phyloP scores from a whole-genome alignment of 2,329 filamentous ascomycete genomes.

The Malbranchea zuffiana region DNA sequence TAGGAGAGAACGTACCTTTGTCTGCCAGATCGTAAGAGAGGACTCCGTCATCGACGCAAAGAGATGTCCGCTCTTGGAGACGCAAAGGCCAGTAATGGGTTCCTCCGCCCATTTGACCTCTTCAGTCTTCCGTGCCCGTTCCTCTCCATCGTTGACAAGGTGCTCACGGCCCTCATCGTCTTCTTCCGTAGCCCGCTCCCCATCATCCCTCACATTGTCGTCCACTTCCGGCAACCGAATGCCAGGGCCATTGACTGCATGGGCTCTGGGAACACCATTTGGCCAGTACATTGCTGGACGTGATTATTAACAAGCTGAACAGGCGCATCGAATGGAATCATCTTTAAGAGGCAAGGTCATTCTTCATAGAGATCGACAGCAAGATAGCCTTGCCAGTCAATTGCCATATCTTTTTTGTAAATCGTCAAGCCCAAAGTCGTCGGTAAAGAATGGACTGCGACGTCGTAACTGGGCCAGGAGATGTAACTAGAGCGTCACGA shows the following conservation, averaged over 20 bases:
- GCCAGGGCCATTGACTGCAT: constrained; percentile 37
- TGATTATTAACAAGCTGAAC: constrained; percentile 19
- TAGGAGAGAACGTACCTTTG: constrained; percentile 50
- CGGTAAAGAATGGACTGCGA: no score
- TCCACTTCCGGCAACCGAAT: constrained; percentile 23
- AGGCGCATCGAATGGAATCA: constrained; percentile 27
- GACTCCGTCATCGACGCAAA: constrained; percentile 82
- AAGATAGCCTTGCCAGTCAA: no score
- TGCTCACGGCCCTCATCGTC: constrained; percentile 12
- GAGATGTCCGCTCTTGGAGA: constrained; percentile 67
- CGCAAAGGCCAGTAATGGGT: constrained; percentile 60
- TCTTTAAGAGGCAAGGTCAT: constrained; percentile 21
- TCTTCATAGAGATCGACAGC: constrained; percentile 19
- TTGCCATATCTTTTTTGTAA: no score
- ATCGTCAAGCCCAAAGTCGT: no score
- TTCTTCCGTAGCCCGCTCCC: constrained; percentile 49
- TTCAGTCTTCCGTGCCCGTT: constrained; percentile 21
- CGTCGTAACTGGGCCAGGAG: no score
- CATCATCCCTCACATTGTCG: constrained; percentile 17
- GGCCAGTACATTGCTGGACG: constrained; percentile 40
- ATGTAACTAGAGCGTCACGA: no score
- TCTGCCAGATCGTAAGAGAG: constrained; percentile 91
- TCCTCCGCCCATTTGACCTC: constrained; percentile 43
- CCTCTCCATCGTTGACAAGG: constrained; percentile 26
- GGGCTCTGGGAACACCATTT: constrained; percentile 40